Evolutionary conservation across 106 monocot species (phyloP).

Genomic region (Amphibolis antarctica): DNA sequence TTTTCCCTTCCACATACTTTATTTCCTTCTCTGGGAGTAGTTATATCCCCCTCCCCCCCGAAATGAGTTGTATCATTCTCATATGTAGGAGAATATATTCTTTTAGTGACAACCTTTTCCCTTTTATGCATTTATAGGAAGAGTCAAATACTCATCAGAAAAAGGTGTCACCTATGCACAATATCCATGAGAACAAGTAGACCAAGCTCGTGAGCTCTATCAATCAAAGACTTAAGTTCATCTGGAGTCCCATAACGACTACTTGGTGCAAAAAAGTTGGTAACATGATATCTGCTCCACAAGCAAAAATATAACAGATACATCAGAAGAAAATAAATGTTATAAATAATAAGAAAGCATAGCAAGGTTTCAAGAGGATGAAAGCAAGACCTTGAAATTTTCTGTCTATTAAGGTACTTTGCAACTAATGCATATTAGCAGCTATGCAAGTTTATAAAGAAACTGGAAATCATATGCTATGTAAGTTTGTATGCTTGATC

Average conservation of each 20-base stretch:
- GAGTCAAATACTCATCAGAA: background rate
- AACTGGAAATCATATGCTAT: too few species aligned
- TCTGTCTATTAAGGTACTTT: too few species aligned
- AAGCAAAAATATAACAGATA: background rate
- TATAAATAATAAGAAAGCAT: background rate
- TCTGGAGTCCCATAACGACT: conserved; percentile 99
- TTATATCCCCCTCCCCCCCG: too few species aligned
- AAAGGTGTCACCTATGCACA: conserved; percentile 67
- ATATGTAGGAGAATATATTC: too few species aligned
- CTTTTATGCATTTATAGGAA: too few species aligned
- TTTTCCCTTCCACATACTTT: too few species aligned
- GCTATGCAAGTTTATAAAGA: too few species aligned
- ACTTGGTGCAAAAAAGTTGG: conserved; percentile 99
- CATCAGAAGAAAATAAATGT: background rate
- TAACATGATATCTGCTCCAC: conserved; percentile 82
- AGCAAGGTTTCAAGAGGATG: background rate
- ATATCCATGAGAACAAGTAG: conserved; percentile 98
- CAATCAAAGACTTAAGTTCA: conserved; percentile 94
- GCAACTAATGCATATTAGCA: too few species aligned
- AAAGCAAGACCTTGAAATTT: background rate
- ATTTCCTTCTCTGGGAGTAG: too few species aligned
- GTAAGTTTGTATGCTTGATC: background rate
- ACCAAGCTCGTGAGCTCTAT: conserved; percentile 97
- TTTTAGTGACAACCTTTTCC: too few species aligned
- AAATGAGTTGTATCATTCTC: too few species aligned